Percentiles rank a stretch among this genome's conserved stretches.
Evolutionary conservation across 140 eudicot species (phyloP).

Genomic region (Flaveria floridana): DNA sequence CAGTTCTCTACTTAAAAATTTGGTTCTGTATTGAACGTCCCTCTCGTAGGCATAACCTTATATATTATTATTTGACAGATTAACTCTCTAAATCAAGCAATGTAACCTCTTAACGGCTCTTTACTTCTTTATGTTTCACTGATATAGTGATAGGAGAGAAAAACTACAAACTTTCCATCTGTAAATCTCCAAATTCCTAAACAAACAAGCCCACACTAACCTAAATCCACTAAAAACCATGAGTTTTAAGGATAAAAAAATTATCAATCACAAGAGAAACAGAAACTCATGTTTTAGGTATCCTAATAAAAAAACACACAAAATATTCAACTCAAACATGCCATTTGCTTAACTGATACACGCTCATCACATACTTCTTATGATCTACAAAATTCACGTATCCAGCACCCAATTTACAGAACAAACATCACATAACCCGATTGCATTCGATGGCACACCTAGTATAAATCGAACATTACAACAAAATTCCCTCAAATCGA

Average conservation of each 20-base stretch:
- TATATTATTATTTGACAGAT: not conserved
- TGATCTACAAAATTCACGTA: not conserved
- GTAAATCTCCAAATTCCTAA: not conserved
- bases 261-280: not conserved
- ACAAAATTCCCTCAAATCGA: not conserved
- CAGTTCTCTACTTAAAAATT: not conserved
- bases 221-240: constrained; percentile 8
- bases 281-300: not conserved
- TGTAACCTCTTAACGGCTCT: not conserved
- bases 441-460: not conserved
- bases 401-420: constrained; percentile 9
- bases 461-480: not conserved
- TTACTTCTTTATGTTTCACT: not conserved
- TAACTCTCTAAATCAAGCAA: not conserved
- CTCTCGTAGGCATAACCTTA: no score
- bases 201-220: not conserved
- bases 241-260: not conserved
- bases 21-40: no score
- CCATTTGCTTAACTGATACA: not conserved
- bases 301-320: not conserved
- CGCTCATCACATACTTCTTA: not conserved
- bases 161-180: not conserved
- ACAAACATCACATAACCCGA: not conserved
- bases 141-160: not conserved
- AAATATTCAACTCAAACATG: not conserved